Evolutionary conservation across 2,329 filamentous ascomycete genomes (phyloP), one percentile per base, ranked within the genome.

Genomic region (Penicillium paneum): DNA sequence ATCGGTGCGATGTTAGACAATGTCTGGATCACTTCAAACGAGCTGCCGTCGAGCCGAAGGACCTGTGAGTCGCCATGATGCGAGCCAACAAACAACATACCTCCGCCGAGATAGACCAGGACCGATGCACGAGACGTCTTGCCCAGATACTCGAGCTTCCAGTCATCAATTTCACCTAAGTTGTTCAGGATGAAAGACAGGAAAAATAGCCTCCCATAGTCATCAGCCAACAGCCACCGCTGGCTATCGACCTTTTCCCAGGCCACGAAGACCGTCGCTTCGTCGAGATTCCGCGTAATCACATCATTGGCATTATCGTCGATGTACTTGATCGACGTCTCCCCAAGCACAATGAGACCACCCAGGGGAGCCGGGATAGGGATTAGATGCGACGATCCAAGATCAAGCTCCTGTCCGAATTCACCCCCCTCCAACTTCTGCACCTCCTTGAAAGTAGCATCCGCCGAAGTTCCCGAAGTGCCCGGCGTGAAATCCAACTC

Each of bases 11-110:
- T 90, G 67, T 96, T 99, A 3, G 83, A 78, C 52, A 95, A 80
- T 0, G 84, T 88, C 67, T 96, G 91, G 10, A 94, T 71, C 5
- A 92, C 73, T 44, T 86, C 79, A 55, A 92, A 78, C 0, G 79
- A 81, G 31, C 87, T 78, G 49, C 82, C 79, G 41, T 77, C 72
- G 50, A 91, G 81, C 45, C 78, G 80, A 44, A 94, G 82, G 8
- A 97, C 80, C 68, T 97, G 91, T 1, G 91, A 95, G 71, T 99
- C 90, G 34, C 93, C 93, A 64, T 94, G 89, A 70, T 97, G 92
- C 1, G 93, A 97, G 11, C 90, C 94, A 38, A 99, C 80, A 69
- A 96, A 97, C 12, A 97, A 78, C 43, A 88, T 78, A 0, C 87
- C 83, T 6, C 67, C 72, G 10, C 73, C 74, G 8, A 97, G 79